phyloP scores from a whole-genome alignment of 2,329 filamentous ascomycete genomes.

The Stylonectria norvegica region DNA sequence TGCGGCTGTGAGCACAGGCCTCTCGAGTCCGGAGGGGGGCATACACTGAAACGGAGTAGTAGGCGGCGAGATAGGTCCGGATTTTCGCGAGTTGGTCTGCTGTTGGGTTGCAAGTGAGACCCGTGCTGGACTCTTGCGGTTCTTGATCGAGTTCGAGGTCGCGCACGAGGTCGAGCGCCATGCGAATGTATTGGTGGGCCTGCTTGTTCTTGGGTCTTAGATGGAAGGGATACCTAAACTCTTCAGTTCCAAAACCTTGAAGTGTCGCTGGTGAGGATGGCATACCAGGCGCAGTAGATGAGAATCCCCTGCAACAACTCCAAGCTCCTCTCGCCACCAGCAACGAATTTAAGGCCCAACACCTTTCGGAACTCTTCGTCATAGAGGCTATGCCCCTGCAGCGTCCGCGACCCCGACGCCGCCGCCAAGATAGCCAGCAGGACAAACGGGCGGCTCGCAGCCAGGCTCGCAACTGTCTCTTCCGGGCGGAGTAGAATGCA shows the following conservation, averaged over 20 bases:
- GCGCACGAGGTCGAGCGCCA: conserved; percentile 48
- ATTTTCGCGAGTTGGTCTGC: conserved; percentile 38
- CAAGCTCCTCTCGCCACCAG: conserved; percentile 53
- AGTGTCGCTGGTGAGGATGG: not conserved
- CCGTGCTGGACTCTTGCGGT: conserved; percentile 9
- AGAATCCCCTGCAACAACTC: conserved; percentile 56
- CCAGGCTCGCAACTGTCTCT: conserved; percentile 42
- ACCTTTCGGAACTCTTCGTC: conserved; percentile 58
- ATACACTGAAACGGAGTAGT: conserved; percentile 42
- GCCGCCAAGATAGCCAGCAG: conserved; percentile 52
- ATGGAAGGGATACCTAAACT: conserved; percentile 51
- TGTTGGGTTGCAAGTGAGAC: conserved; percentile 3
- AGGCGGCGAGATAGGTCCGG: conserved; percentile 45
- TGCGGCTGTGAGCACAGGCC: conserved; percentile 22
- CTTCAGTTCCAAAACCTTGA: not conserved
- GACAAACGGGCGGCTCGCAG: conserved; percentile 48
- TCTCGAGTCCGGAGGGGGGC: conserved; percentile 8
- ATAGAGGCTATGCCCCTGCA: conserved; percentile 51
- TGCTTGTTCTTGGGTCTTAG: conserved; percentile 50
- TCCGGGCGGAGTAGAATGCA: conserved; percentile 41
- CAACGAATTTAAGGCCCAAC: conserved; percentile 53
- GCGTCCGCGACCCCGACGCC: conserved; percentile 44
- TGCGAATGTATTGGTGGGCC: conserved; percentile 48
- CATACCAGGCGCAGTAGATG: conserved; percentile 56
- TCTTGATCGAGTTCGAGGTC: conserved; percentile 50